Percentiles rank a stretch among this genome's conserved stretches.
These are phyloP conservation scores for Adansonia digitata DNA, from an alignment of 345 rosid genomes.

Conservation along the genomic window DNA sequence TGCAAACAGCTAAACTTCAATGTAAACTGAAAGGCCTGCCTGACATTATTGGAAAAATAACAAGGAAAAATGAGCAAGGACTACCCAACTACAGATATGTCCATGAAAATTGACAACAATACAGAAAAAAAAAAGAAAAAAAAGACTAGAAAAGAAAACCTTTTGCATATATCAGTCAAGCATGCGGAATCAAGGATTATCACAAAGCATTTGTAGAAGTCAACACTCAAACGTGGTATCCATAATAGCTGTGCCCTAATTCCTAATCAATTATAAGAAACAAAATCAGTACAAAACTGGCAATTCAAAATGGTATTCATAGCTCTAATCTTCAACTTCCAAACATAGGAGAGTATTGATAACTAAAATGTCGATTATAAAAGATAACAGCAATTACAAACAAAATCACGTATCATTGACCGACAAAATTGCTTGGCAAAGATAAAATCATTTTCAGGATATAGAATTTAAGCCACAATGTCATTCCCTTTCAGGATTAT, in stretches of 20 bases:
- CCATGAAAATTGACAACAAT: not conserved
- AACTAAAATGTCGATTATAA: not conserved
- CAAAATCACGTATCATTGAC: not conserved
- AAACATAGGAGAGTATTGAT: not conserved
- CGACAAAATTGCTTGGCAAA: not conserved
- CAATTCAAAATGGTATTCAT: not conserved
- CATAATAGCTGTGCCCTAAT: not conserved
- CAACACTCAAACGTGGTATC: not conserved
- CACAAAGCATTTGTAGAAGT: not conserved
- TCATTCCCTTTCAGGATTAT: not conserved
- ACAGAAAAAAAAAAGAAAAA: not conserved
- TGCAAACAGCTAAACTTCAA: not conserved
- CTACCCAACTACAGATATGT: not conserved
- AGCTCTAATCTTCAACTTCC: not conserved
- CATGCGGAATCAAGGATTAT: not conserved
- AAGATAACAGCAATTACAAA: not conserved
- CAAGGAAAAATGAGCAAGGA: not conserved
- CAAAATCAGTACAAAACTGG: not conserved
- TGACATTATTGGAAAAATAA: not conserved
- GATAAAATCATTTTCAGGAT: not conserved
- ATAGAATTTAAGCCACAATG: not conserved
- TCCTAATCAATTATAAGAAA: not conserved
- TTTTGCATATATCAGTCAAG: not conserved
- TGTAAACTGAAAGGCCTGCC: not conserved
- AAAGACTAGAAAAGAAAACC: not conserved